Conservation (phyloP, 306 rosid species). For the Vigna mungo region DNA sequence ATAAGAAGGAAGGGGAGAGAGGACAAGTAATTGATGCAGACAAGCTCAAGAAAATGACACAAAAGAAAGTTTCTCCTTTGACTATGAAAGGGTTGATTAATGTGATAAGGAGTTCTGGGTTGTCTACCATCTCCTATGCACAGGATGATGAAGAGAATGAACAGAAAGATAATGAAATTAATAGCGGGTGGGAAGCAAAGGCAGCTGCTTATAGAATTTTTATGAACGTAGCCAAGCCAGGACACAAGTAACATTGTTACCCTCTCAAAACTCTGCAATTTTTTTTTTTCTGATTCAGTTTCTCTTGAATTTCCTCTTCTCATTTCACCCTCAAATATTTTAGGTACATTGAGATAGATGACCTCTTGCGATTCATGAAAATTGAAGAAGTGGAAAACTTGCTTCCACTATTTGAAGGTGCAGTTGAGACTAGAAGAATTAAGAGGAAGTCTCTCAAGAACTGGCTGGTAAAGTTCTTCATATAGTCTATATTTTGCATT, state of each 20-base stretch:
- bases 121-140: conserved; percentile 70
- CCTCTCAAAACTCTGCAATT: background rate
- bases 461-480: conserved; percentile 68
- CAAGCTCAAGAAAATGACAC: conserved; percentile 77
- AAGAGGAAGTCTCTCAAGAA: conserved; percentile 78
- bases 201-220: conserved; percentile 76
- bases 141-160: conserved; percentile 60
- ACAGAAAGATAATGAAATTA: conserved; percentile 65
- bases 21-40: conserved; percentile 84
- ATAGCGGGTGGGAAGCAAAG: conserved; percentile 81
- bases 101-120: conserved; percentile 69
- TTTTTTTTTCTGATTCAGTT: conserved; percentile 24
- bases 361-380: conserved; percentile 74
- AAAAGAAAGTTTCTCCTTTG: conserved; percentile 84
- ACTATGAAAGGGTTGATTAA: conserved; percentile 80
- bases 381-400: conserved; percentile 76
- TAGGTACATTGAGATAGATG: conserved; percentile 83
- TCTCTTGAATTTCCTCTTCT: conserved; percentile 35
- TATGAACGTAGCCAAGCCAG: conserved; percentile 69
- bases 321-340: conserved; percentile 13
- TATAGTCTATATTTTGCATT: background rate
- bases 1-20: conserved; percentile 50
- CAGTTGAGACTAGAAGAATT: conserved; percentile 66
- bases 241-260: conserved; percentile 59
- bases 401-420: conserved; percentile 78